These are phyloP conservation scores for Beauveria sp. DNA, from an alignment of 2,329 filamentous ascomycete species.

Conservation along the genomic window DNA sequence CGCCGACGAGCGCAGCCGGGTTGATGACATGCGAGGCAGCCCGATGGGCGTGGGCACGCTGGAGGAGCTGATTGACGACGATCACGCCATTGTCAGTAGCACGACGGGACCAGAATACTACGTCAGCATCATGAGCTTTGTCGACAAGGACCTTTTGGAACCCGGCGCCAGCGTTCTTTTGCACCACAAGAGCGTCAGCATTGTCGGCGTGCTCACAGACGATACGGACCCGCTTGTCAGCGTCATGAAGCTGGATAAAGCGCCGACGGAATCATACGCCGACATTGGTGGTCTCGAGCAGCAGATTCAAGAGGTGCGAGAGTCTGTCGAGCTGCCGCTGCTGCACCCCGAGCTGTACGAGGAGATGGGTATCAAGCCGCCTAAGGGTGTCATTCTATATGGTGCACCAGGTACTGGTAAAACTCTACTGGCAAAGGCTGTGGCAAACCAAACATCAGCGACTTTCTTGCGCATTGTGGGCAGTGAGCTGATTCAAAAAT, in stretches of 20 bases:
- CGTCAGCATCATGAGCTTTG: conserved; percentile 99
- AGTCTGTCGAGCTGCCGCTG: conserved; percentile 91
- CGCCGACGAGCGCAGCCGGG: conserved; percentile 87
- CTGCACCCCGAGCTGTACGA: conserved; percentile 96
- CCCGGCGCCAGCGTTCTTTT: conserved; percentile 91
- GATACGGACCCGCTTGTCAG: conserved; percentile 92
- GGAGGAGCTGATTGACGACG: conserved; percentile 98
- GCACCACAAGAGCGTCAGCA: conserved; percentile 96
- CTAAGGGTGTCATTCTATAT: conserved; percentile 98
- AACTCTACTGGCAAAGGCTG: conserved; percentile 90
- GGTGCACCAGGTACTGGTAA: conserved; percentile 96
- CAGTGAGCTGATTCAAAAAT: conserved; percentile 97
- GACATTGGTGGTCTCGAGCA: conserved; percentile 94
- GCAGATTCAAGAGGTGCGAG: conserved; percentile 95
- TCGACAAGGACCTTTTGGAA: conserved; percentile 96
- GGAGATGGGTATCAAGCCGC: conserved; percentile 99
- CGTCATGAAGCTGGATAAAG: conserved; percentile 99
- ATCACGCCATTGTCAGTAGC: conserved; percentile 96
- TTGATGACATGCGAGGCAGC: conserved; percentile 97
- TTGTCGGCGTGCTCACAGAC: conserved; percentile 93
- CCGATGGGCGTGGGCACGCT: conserved; percentile 97
- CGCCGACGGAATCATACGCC: conserved; percentile 94
- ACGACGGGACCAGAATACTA: conserved; percentile 98
- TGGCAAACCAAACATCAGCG: conserved; percentile 97
- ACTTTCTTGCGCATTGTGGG: conserved; percentile 97